Evolutionary conservation across 1,284 basidiomycete species (phyloP), one percentile per base, ranked within the genome.

Genomic region (Coniferiporia weirii): DNA sequence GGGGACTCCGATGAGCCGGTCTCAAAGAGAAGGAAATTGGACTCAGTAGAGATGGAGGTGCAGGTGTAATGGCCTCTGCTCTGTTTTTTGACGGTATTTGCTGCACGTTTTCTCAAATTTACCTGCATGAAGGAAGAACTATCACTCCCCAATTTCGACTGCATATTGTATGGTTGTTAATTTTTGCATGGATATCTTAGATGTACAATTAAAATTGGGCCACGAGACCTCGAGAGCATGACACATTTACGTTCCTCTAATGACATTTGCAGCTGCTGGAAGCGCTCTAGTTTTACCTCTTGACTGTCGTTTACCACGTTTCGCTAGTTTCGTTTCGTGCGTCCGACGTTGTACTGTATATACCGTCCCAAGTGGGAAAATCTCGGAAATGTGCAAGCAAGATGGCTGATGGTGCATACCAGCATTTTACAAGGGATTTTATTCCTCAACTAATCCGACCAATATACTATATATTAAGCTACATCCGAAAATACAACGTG

Each of bases 11-110:
- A 81, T 20, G 77, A 75, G 32, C 84, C 80, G 52, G 75, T 73
- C 17, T 65, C 72, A 54, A 87, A 87, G 73, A 79, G 78, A 65
- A 75, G 84, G 64, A 73, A 70, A 52, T 63, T 78, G 51, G 71
- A 70, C 17, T 27, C 27, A 27, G 27, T 27, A 5, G 52, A 38
- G 44, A 43, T 17, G 19, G 13, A 46, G 19, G 44, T 46, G n/a
- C 17, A 46, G 19, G 17, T 20, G 12, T 46, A 40, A 40, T 40
- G 38, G 38, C 15, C 12, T 40, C 15, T 40, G 6, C 12, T 40
- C 15, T 4, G 9, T 40, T 40, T 40, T 15, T 40, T 40, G 12
- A 12, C 15, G 8, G 15, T 12, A 46, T 46, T n/a, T 46, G 15
- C 44, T 20, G 3, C 44, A 13, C 17, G n/a, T n/a, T n/a, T 15